A percentile compares a stretch with the other conserved stretches of the same genome.
Evolutionary conservation across 257 asterid species (phyloP).

Genomic region (Primulina tabacum): DNA sequence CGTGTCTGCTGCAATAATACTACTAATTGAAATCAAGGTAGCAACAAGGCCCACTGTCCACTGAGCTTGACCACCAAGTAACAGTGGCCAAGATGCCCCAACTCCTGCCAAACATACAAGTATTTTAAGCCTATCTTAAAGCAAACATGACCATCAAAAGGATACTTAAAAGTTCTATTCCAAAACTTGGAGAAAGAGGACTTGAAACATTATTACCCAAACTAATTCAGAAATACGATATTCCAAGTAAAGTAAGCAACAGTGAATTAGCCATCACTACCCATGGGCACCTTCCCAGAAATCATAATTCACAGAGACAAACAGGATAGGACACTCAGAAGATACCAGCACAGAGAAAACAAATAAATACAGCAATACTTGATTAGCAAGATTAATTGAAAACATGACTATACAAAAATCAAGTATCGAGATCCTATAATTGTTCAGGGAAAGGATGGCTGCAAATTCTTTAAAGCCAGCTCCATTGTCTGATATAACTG

Average conservation of each 20-base stretch:
- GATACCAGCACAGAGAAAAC: neutral
- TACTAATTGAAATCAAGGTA: constrained; percentile 77
- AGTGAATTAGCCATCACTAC: neutral
- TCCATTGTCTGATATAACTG: neutral
- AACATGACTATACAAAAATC: neutral
- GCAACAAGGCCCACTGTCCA: constrained; percentile 99
- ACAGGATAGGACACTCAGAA: neutral
- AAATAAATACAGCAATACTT: neutral
- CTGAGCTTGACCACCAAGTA: constrained; percentile 86
- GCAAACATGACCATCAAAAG: neutral
- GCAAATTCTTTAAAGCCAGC: neutral
- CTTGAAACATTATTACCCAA: neutral
- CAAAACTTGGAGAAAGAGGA: neutral
- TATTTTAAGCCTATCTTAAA: constrained; percentile 12
- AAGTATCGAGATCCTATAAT: neutral
- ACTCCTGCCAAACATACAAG: constrained; percentile 41
- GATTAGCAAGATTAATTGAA: neutral
- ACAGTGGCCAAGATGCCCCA: constrained; percentile 77
- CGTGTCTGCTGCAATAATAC: constrained; percentile 97
- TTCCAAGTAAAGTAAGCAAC: neutral
- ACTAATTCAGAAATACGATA: neutral
- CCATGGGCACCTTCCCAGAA: neutral
- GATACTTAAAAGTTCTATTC: neutral
- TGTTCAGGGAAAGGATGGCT: neutral
- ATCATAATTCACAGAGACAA: neutral